Evolutionary conservation across 2,329 filamentous ascomycete species (phyloP), one percentile per base, ranked within the genome.

Genomic region (Dendryphion nanum): DNA sequence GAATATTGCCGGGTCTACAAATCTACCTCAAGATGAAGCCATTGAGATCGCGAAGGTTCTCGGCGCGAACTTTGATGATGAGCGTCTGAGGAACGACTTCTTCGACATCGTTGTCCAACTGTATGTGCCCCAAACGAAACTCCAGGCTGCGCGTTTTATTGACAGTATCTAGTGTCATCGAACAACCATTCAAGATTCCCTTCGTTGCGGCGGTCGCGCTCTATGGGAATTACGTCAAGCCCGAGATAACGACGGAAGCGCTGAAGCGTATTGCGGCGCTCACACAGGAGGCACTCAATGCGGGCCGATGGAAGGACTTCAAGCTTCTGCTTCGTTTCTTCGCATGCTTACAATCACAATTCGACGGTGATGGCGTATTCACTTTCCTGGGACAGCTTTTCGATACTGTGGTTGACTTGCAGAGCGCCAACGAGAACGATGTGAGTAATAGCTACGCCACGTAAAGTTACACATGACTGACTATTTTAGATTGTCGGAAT

Each of bases 101-200:
- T 73, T 86, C 49, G 79, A 84, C 40, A 76, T 95, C 19, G 74
- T 82, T 6, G 70, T 90, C 41, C 86, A 91, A 66, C 75, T 97
- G 77, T 81, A 67, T 49, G 77, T 56, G 29, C 5, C 5, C 4
- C 6, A 2, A 8, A 8, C 23, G 23, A 26, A 10, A 10, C 23
- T n/a, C 10, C n/a, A 26, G 23, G 23, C 10, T 3, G 23, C n/a
- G n/a, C 10, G 23, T 26, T 8, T 10, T 10, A n/a, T n/a, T 26
- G 23, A 26, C 23, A 26, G 23, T n/a, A 26, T 20, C 32, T 42
- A 81, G 78, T 49, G 77, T 86, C 30, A 64, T 88, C 23, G 93
- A 98, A 70, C 93, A 98, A 69, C 93, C 93, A 1, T 84, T 98
- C 66, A 97, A 97, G 74, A 94, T 89, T n/a, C 91, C 93, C 0